Evolutionary conservation across 129 eudicot genomes (phyloP), one percentile per base, ranked within the genome.

Genomic region (Logfia minima): DNA sequence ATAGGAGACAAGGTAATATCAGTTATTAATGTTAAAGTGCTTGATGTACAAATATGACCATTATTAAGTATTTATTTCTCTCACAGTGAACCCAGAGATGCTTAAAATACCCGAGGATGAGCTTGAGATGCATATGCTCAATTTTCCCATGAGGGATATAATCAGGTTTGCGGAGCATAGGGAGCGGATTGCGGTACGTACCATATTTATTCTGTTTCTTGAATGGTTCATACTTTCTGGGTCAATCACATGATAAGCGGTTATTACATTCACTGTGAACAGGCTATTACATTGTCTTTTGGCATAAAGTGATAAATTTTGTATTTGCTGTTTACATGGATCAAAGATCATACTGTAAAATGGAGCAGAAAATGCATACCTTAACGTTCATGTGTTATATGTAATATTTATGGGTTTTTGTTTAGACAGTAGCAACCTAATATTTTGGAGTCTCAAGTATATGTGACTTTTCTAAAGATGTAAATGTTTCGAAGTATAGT

Each of bases 31-130:
- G 65, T 68, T 18, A n/a, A 55, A 63, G 29, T 14, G 22, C 32
- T 77, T 64, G 52, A 70, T 21, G 28, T 59, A 10, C 58, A 22
- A 9, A 64, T 43, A 23, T 29, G 76, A 52, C 72, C 37, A 34
- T 60, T 75, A 41, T 43, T 80, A 31, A 76, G 61, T 37, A 23
- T 76, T 28, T 73, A 18, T 6, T 70, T 53, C 37, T 70, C 34
- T 75, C 8, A 14, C 68, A 91, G 97, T 87, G 73, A 81, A 91
- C 81, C 88, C 87, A 74, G 83, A 77, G 34, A 85, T 88, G 85
- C 96, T 95, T 51, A 87, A 82, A 69, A 84, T 75, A 13, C 94
- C 97, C 0, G 95, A 89, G 66, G 96, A 88, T 61, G 94, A 92
- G 71, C 66, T 89, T 74, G 94, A 89, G 75, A n/a, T 72, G 31